Evolutionary conservation across 208 protist species (phyloP), one percentile per base, ranked within the genome.

Genomic region (Acanthamoeba triangularis): DNA sequence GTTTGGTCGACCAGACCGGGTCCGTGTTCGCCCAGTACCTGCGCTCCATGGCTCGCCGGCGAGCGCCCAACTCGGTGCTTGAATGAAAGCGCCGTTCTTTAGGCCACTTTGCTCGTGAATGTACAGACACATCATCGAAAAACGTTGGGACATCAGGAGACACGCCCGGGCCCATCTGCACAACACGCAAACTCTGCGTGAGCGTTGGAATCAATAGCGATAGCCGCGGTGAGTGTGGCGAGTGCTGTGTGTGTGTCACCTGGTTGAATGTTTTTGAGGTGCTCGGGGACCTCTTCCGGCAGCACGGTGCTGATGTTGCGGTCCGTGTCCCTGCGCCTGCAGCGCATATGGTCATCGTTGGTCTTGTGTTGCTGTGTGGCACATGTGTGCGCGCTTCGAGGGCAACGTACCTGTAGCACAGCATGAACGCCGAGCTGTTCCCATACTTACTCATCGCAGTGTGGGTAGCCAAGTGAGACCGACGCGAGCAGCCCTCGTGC

Each of bases 371-470:
- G n/a, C n/a, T n/a, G n/a, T n/a, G n/a, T n/a, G n/a, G n/a, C n/a
- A n/a, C n/a, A n/a, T n/a, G n/a, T n/a, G n/a, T n/a, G n/a, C n/a
- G n/a, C n/a, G n/a, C n/a, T n/a, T n/a, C n/a, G n/a, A n/a, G n/a
- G 52, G 16, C 52, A 7, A 18, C 16, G 41, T n/a, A 90, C 82
- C 61, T 33, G 35, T 93, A 93, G 37, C 54, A 76, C 10, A 93
- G 47, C 87, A 93, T 93, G 63, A 76, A 93, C 3, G 87, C 87
- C 0, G 87, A 93, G n/a, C 41, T 28, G 37, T 59, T 59, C 25
- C 37, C 72, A 1, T 47, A 90, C 30, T 25, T 65, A 28, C 18
- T 0, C 49, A 65, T 65, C 59, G 23, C 6, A 3, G 59, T 44
- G 7, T 25, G 1, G 23, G 0, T 41, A 11, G 33, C 23, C 10